Conservation (phyloP, 2,329 filamentous ascomycete species). For the Sporothrix variecibatus region DNA sequence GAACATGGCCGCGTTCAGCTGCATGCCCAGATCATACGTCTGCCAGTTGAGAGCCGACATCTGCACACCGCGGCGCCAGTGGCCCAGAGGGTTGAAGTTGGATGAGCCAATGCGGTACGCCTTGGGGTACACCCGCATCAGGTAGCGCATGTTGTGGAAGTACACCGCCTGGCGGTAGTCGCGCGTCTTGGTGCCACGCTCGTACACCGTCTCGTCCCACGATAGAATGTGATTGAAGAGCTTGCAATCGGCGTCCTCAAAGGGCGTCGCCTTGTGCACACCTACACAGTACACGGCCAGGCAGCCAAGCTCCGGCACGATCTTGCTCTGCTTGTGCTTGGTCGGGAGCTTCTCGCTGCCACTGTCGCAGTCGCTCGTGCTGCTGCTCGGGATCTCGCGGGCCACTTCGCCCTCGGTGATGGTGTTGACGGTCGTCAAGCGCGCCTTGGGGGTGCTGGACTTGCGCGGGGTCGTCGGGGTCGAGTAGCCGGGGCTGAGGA, state of each 20-base stretch:
- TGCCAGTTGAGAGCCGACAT: slow-evolving; percentile 99
- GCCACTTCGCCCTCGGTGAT: slow-evolving; percentile 58
- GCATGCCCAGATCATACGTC: slow-evolving; percentile 92
- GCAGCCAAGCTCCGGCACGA: slow-evolving; percentile 77
- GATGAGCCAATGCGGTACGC: slow-evolving; percentile 79
- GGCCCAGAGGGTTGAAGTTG: slow-evolving; percentile 91
- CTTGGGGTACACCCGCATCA: slow-evolving; percentile 94
- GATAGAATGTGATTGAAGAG: slow-evolving; percentile 94
- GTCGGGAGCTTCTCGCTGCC: slow-evolving; percentile 57
- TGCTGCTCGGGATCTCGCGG: slow-evolving; percentile 57
- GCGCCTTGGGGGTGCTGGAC: slow-evolving; percentile 54
- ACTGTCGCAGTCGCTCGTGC: slow-evolving; percentile 77
- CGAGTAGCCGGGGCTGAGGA: slow-evolving; percentile 47
- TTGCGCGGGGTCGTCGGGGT: slow-evolving; percentile 44
- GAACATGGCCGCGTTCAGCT: slow-evolving; percentile 98
- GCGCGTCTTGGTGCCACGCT: slow-evolving; percentile 73
- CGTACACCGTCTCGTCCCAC: slow-evolving; percentile 86
- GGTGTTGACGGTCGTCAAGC: slow-evolving; percentile 59
- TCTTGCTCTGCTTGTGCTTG: slow-evolving; percentile 76
- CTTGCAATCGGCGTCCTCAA: slow-evolving; percentile 75
- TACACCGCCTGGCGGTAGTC: slow-evolving; percentile 78
- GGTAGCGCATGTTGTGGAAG: slow-evolving; percentile 84
- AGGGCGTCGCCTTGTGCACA: slow-evolving; percentile 76
- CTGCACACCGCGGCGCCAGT: slow-evolving; percentile 94
- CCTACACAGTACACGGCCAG: slow-evolving; percentile 76